Percentiles rank a stretch among this genome's conserved stretches.
Evolutionary conservation across 1,139 yeast species (phyloP).

Genomic region (Blastobotrys apis): DNA sequence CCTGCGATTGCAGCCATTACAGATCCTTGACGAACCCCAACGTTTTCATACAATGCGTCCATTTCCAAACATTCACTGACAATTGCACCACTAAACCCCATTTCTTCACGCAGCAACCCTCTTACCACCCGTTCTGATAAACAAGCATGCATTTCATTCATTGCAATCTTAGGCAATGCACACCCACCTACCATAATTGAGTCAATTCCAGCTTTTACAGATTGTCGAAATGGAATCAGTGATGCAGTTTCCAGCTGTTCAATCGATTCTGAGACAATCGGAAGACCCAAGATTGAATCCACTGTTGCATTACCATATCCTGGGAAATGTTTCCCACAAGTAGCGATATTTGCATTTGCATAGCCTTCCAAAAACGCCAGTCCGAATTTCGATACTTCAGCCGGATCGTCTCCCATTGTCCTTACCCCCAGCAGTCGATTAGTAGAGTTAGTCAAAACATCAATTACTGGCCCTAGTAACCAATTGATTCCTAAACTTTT

Average conservation of each 20-base stretch:
- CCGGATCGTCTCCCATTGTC: conserved; percentile 58
- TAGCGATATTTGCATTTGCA: conserved; percentile 51
- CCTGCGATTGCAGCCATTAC: conserved; percentile 60
- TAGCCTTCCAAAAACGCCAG: conserved; percentile 53
- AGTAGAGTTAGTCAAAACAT: conserved; percentile 55
- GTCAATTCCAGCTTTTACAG: conserved; percentile 51
- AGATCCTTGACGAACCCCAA: conserved; percentile 66
- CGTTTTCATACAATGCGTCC: conserved; percentile 59
- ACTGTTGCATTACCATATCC: conserved; percentile 63
- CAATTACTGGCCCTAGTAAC: conserved; percentile 60
- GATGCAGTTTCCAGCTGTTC: conserved; percentile 52
- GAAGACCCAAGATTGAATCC: conserved; percentile 54
- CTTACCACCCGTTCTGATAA: conserved; percentile 55
- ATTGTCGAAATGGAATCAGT: conserved; percentile 49
- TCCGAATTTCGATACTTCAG: conserved; percentile 55
- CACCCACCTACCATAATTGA: conserved; percentile 65
- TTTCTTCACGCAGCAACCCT: conserved; percentile 49
- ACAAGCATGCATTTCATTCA: conserved; percentile 62
- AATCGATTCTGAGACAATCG: conserved; percentile 55
- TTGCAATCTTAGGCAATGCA: conserved; percentile 60
- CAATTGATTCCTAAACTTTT: conserved; percentile 54
- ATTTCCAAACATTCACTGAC: conserved; percentile 61
- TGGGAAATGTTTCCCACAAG: conserved; percentile 64
- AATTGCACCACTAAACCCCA: conserved; percentile 58
- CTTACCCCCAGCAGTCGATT: conserved; percentile 60